Conservation (phyloP, 75 land plant species). For the Pinus taeda region DNA sequence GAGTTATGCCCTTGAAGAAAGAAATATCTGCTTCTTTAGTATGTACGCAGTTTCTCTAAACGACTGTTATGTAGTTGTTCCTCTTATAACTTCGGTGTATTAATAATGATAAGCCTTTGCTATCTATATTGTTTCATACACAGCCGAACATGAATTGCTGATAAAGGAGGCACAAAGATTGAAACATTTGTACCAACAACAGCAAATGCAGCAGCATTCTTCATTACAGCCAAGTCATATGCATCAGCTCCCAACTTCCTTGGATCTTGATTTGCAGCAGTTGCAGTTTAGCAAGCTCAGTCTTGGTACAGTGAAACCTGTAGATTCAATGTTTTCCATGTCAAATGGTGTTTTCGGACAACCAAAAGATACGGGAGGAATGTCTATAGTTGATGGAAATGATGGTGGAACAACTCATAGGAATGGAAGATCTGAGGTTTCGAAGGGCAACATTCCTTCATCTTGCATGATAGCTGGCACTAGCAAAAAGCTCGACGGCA, state of each 20-base stretch:
- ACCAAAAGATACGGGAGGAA: not conserved
- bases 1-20: no score
- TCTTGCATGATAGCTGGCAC: slow-evolving; percentile 6
- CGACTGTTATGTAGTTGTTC: no score
- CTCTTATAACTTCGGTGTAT: not conserved
- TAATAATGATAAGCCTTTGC: not conserved
- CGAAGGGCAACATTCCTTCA: slow-evolving; percentile 5
- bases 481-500: not conserved
- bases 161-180: slow-evolving; percentile 8
- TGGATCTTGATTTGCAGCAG: slow-evolving; percentile 9
- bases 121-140: not conserved
- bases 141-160: slow-evolving; percentile 15
- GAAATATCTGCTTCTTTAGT: no score
- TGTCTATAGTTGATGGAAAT: not conserved
- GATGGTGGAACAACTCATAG: slow-evolving; percentile 4
- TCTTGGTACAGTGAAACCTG: slow-evolving; percentile 4
- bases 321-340: not conserved
- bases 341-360: not conserved
- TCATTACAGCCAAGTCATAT: slow-evolving; percentile 3
- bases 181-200: slow-evolving; percentile 11
- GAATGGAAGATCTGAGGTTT: slow-evolving; percentile 12
- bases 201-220: slow-evolving; percentile 11
- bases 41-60: no score
- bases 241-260: slow-evolving; percentile 1
- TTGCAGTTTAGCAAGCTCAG: slow-evolving; percentile 8